Conservation (phyloP, 306 rosid species). For the Glycyrrhiza uralensis region DNA sequence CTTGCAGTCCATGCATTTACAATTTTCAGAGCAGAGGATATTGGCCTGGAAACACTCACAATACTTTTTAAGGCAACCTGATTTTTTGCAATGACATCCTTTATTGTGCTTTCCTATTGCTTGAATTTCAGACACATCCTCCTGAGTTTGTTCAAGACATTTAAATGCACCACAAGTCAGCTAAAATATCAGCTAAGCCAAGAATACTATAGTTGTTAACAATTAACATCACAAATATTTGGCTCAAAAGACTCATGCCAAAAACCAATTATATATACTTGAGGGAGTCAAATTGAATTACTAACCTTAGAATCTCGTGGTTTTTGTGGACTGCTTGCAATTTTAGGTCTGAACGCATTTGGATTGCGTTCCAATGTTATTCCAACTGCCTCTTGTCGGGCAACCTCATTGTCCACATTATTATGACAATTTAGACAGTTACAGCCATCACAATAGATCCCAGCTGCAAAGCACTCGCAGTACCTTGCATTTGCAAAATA, state of each 20-base stretch:
- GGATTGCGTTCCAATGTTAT: constrained; percentile 70
- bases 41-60: constrained; percentile 88
- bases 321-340: constrained; percentile 63
- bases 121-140: constrained; percentile 53
- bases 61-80: constrained; percentile 89
- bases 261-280: background rate
- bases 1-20: constrained; percentile 79
- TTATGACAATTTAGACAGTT: constrained; percentile 68
- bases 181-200: constrained; percentile 9
- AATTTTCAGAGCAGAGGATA: constrained; percentile 72
- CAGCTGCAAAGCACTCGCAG: constrained; percentile 84
- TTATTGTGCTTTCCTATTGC: constrained; percentile 74
- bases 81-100: constrained; percentile 84
- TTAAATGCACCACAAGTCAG: constrained; percentile 20
- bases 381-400: constrained; percentile 66
- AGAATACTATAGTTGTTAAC: too few species aligned
- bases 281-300: constrained; percentile 24
- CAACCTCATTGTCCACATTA: constrained; percentile 64
- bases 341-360: constrained; percentile 80
- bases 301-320: constrained; percentile 50
- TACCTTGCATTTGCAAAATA: constrained; percentile 50
- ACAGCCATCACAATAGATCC: constrained; percentile 78
- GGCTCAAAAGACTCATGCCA: constrained; percentile 15
- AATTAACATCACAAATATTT: background rate
- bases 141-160: constrained; percentile 45